phyloP scores from a whole-genome alignment of 805 yeast genomes.

The Metschnikowia borealis region DNA sequence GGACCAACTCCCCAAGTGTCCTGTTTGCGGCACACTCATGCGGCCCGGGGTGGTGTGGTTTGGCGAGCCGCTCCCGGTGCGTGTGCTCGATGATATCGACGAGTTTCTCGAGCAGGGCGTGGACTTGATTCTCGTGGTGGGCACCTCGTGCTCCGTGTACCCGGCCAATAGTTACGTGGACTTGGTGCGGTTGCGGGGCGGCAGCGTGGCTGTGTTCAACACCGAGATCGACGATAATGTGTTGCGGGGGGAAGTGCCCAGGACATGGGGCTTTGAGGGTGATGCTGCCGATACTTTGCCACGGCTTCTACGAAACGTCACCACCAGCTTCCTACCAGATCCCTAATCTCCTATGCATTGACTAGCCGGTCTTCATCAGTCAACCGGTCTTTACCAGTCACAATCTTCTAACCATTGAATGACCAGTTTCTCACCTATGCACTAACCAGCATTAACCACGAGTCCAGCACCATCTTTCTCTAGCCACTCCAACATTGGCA shows the following conservation, averaged over 20 bases:
- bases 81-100: constrained; percentile 63
- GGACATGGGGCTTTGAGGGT: constrained; percentile 71
- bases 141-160: constrained; percentile 82
- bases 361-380: too few species aligned
- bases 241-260: constrained; percentile 36
- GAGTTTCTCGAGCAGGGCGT: constrained; percentile 57
- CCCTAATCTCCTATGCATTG: too few species aligned
- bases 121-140: constrained; percentile 77
- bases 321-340: too few species aligned
- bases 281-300: constrained; percentile 76
- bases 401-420: too few species aligned
- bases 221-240: constrained; percentile 54
- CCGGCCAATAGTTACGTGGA: constrained; percentile 93
- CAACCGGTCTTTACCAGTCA: too few species aligned
- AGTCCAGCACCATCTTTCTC: too few species aligned
- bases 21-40: constrained; percentile 58
- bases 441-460: too few species aligned
- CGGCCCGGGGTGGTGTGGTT: constrained; percentile 95
- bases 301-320: constrained; percentile 38
- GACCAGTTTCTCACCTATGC: too few species aligned
- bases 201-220: constrained; percentile 80
- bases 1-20: constrained; percentile 68
- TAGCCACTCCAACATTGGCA: too few species aligned
- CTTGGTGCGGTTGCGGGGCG: constrained; percentile 66
- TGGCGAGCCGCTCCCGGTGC: constrained; percentile 79